These are phyloP conservation scores for Pseudogymnoascus sp. DNA, from an alignment of 2,329 filamentous ascomycete genomes.

Conservation along the genomic window DNA sequence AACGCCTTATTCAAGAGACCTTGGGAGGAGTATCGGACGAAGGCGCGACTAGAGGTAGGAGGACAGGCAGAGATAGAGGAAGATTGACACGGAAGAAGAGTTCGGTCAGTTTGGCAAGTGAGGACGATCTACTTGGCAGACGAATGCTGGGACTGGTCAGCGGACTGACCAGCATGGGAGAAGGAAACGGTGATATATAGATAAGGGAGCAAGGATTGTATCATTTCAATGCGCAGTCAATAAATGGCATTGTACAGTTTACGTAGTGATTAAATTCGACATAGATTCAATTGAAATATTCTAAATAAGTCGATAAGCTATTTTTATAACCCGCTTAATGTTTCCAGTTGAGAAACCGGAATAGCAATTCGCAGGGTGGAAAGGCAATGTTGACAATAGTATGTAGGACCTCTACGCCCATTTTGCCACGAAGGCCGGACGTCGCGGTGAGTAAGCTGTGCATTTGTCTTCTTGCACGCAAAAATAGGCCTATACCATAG, in stretches of 20 bases:
- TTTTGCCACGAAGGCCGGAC: constrained; percentile 38
- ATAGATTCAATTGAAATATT: not conserved
- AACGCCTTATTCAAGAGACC: constrained; percentile 23
- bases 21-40: constrained; percentile 12
- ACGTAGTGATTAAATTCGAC: not conserved
- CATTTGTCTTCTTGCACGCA: constrained; percentile 65
- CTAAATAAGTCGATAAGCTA: not conserved
- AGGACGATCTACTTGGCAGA: constrained; percentile 46
- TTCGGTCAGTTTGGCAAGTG: constrained; percentile 43
- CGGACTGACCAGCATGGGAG: constrained; percentile 37
- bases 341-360: not conserved
- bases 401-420: constrained; percentile 64
- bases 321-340: not conserved
- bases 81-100: constrained; percentile 34
- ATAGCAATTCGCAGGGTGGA: not conserved
- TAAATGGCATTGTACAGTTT: not conserved
- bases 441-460: constrained; percentile 62
- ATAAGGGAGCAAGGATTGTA: not conserved
- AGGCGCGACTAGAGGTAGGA: constrained; percentile 26
- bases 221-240: not conserved
- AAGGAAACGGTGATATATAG: constrained; percentile 12
- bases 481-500: constrained; percentile 77
- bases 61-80: constrained; percentile 14
- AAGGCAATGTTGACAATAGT: constrained; percentile 49
- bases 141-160: constrained; percentile 47